Conservation (phyloP, 73 alveolate species). For the Blepharisma japonicum region DNA sequence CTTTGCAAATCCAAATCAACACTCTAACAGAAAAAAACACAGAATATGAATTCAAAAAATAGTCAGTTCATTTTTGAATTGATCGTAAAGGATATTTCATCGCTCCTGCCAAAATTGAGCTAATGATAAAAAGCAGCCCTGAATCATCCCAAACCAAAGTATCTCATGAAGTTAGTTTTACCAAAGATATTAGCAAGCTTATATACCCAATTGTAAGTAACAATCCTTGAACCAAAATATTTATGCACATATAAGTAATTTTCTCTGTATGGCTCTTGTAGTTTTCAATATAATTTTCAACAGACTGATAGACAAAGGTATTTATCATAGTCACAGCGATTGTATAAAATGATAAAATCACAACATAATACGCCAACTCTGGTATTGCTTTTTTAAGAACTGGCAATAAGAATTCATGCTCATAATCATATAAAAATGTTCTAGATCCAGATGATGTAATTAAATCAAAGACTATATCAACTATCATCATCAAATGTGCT, state of each 20-base stretch:
- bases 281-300: constrained; percentile 12
- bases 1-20: not conserved
- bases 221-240: constrained; percentile 13
- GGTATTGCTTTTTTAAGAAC: not conserved
- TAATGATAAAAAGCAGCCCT: constrained; percentile 1
- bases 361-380: not conserved
- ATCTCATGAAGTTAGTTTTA: constrained; percentile 9
- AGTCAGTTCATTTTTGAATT: not conserved
- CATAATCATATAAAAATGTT: not conserved
- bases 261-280: not conserved
- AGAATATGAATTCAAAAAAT: constrained; percentile 8
- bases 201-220: constrained; percentile 12
- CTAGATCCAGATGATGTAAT: no score
- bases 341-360: not conserved
- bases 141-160: constrained; percentile 29
- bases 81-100: not conserved
- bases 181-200: not conserved
- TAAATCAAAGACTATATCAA: no score
- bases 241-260: constrained; percentile 10
- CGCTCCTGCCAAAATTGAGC: constrained; percentile 28
- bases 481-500: no score
- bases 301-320: constrained; percentile 10
- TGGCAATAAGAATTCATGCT: not conserved
- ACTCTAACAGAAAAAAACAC: constrained; percentile 1
- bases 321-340: not conserved